phyloP scores from a whole-genome alignment of 2,329 filamentous ascomycete species.

The Elsinoe australis region DNA sequence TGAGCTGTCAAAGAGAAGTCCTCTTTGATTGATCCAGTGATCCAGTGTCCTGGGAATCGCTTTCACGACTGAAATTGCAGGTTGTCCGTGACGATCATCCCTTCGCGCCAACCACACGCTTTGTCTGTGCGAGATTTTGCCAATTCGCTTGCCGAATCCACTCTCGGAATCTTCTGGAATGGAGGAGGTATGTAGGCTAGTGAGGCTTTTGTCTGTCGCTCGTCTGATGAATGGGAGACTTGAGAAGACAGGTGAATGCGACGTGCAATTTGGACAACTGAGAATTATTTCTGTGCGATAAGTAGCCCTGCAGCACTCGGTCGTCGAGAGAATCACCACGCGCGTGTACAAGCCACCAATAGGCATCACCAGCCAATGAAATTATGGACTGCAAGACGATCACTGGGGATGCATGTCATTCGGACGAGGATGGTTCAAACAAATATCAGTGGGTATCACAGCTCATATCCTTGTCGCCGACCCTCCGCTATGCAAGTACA shows the following conservation, averaged over 20 bases:
- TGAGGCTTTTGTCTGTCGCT: no score
- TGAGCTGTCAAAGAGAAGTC: background rate
- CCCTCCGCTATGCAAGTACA: constrained; percentile 18
- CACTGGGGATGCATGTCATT: no score
- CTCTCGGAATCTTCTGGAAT: constrained; percentile 14
- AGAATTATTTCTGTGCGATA: no score
- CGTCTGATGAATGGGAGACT: background rate
- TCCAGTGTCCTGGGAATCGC: no score
- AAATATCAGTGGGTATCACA: background rate
- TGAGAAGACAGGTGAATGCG: no score
- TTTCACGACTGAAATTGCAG: constrained; percentile 10
- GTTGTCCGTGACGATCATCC: constrained; percentile 12
- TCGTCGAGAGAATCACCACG: no score
- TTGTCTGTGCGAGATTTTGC: constrained; percentile 13
- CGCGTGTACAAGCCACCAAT: no score
- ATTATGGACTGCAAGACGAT: no score
- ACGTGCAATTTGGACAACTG: no score
- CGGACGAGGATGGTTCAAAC: no score
- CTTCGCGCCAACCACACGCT: constrained; percentile 6
- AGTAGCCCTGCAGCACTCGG: no score
- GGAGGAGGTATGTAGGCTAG: background rate
- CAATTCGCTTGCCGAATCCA: constrained; percentile 10
- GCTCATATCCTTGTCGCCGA: constrained; percentile 1
- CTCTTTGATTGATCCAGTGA: background rate
- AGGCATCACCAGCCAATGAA: no score